phyloP scores from a whole-genome alignment of 371 early-diverging fungal genomes.

The Apophysomyces elegans region DNA sequence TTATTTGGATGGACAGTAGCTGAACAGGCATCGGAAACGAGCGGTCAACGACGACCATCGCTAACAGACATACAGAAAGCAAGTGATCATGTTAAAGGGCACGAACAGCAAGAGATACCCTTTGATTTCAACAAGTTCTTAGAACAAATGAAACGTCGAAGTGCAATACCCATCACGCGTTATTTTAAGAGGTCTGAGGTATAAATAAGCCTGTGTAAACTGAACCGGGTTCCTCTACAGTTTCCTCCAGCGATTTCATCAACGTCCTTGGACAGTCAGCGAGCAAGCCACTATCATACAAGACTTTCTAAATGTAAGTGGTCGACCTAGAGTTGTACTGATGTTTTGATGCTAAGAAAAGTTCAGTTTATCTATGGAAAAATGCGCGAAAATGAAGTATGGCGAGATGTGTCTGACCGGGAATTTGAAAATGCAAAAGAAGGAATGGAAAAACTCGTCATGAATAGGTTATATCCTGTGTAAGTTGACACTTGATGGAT shows the following conservation, averaged over 20 bases:
- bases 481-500: conserved; percentile 12
- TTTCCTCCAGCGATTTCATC: conserved; percentile 75
- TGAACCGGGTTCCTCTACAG: conserved; percentile 19
- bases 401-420: conserved; percentile 64
- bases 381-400: conserved; percentile 67
- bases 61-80: conserved; percentile 23
- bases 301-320: conserved; percentile 69
- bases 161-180: conserved; percentile 71
- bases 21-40: background rate
- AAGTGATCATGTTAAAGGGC: conserved; percentile 23
- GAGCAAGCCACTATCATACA: conserved; percentile 82
- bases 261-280: conserved; percentile 75
- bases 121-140: conserved; percentile 84
- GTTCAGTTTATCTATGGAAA: conserved; percentile 57
- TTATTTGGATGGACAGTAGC: background rate
- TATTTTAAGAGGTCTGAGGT: conserved; percentile 64
- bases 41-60: conserved; percentile 18
- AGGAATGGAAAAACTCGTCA: conserved; percentile 87
- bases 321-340: conserved; percentile 33
- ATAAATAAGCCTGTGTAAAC: conserved; percentile 2
- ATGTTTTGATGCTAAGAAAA: conserved; percentile 43
- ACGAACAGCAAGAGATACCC: conserved; percentile 49
- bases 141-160: conserved; percentile 75
- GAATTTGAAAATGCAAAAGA: conserved; percentile 83
- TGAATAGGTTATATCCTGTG: conserved; percentile 73